Conservation (phyloP, 2,329 filamentous ascomycete species). For the Alternaria sp. region DNA sequence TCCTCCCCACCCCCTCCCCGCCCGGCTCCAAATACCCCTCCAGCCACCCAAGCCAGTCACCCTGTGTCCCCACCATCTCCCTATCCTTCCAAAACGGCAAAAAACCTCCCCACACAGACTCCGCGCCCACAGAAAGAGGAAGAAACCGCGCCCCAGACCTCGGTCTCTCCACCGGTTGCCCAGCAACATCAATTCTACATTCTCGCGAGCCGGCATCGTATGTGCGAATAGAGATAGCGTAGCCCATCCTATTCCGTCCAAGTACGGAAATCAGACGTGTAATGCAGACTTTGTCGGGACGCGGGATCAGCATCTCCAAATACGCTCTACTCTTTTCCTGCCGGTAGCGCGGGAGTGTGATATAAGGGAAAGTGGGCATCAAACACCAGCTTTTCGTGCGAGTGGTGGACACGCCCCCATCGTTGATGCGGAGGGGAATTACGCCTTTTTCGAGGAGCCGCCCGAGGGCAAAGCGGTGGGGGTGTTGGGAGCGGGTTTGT, state of each 20-base stretch:
- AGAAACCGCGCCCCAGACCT: neutral
- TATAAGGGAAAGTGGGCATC: neutral
- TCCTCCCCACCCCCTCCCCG: neutral
- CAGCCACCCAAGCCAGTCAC: neutral
- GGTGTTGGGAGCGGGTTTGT: neutral
- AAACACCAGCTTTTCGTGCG: neutral
- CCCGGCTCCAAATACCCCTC: slow-evolving; percentile 2
- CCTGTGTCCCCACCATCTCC: slow-evolving; percentile 10
- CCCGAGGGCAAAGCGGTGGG: neutral
- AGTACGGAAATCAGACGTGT: neutral
- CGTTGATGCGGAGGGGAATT: slow-evolving; percentile 3
- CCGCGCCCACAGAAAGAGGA: slow-evolving; percentile 23
- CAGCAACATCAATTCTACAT: neutral
- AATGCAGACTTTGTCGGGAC: slow-evolving; percentile 1
- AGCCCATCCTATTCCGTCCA: neutral
- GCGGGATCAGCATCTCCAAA: slow-evolving; percentile 30
- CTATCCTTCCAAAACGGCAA: slow-evolving; percentile 23
- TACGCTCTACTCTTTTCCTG: slow-evolving; percentile 23
- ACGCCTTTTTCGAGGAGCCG: slow-evolving; percentile 3
- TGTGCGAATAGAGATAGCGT: neutral
- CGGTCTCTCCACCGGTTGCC: neutral
- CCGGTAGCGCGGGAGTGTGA: neutral
- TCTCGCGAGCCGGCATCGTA: neutral
- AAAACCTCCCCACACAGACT: slow-evolving; percentile 8
- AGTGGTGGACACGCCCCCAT: neutral